A percentile compares a stretch with the other conserved stretches of the same genome.
Conservation (phyloP, 2,329 filamentous ascomycete genomes). For the Botrytis aclada region DNA sequence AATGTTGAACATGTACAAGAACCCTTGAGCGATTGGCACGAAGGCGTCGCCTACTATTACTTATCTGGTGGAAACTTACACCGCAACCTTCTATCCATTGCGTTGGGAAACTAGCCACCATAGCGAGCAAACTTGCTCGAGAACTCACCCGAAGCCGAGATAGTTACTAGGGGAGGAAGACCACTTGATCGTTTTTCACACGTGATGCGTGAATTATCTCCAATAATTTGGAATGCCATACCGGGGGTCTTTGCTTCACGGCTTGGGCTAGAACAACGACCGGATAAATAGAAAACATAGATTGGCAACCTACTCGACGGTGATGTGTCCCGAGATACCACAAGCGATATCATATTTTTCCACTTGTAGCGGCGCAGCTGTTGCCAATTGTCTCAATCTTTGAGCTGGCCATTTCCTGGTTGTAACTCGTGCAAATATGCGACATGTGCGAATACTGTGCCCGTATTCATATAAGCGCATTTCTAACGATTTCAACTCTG, state of each 20-base stretch:
- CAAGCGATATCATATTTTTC: conserved; percentile 28
- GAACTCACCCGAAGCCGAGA: not conserved
- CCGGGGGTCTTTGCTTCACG: not conserved
- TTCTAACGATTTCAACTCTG: not conserved
- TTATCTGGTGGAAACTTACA: not conserved
- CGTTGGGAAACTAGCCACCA: not conserved
- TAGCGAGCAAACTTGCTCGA: not conserved
- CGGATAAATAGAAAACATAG: conserved; percentile 8
- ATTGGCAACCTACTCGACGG: conserved; percentile 31
- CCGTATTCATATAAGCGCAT: conserved; percentile 1
- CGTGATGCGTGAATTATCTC: not conserved
- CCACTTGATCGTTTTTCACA: not conserved
- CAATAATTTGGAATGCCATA: not conserved
- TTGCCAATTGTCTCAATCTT: conserved; percentile 8
- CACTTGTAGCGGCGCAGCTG: conserved; percentile 19
- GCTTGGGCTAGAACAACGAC: not conserved
- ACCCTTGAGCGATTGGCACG: not conserved
- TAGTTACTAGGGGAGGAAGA: not conserved
- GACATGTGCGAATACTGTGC: not conserved
- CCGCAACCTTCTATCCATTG: not conserved
- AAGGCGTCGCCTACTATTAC: not conserved
- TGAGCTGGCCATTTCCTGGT: not conserved
- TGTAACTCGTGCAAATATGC: not conserved
- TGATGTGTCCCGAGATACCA: conserved; percentile 33
- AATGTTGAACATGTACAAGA: not conserved